phyloP scores from a whole-genome alignment of 495 filamentous ascomycete species.

The Talaromyces wortmannii region DNA sequence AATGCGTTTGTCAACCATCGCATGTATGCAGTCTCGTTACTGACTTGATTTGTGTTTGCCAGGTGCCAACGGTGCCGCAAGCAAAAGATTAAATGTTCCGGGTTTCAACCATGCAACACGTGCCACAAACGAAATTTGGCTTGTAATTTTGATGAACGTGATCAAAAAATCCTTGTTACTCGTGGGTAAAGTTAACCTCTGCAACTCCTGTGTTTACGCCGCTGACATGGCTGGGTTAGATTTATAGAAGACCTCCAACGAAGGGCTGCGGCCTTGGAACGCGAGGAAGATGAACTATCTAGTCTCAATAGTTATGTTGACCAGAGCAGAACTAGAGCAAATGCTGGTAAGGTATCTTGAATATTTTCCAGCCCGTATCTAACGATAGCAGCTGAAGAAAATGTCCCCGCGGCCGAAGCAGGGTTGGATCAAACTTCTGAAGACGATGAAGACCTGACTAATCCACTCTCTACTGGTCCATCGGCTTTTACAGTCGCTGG shows the following conservation, averaged over 20 bases:
- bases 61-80: conserved; percentile 37
- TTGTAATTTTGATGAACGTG: conserved; percentile 30
- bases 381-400: conserved; percentile 4
- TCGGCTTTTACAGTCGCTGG: conserved; percentile 27
- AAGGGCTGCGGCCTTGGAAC: conserved; percentile 20
- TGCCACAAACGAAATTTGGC: conserved; percentile 36
- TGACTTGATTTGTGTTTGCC: not conserved
- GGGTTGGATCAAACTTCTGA: conserved; percentile 1
- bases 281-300: conserved; percentile 9
- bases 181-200: conserved; percentile 17
- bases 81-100: conserved; percentile 40
- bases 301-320: conserved; percentile 5
- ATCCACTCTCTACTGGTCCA: conserved; percentile 28
- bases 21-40: not conserved
- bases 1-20: conserved; percentile 24
- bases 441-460: conserved; percentile 20
- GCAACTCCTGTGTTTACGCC: not conserved
- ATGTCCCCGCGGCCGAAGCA: conserved; percentile 13
- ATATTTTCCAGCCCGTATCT: conserved; percentile 4
- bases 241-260: conserved; percentile 31
- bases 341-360: conserved; percentile 6
- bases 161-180: conserved; percentile 37
- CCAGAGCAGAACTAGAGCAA: conserved; percentile 1
- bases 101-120: conserved; percentile 30
- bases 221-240: conserved; percentile 10